Percentiles rank a stretch among this genome's conserved stretches.
phyloP scores from a whole-genome alignment of 2,329 filamentous ascomycete genomes.

The Clonostachys sp. region DNA sequence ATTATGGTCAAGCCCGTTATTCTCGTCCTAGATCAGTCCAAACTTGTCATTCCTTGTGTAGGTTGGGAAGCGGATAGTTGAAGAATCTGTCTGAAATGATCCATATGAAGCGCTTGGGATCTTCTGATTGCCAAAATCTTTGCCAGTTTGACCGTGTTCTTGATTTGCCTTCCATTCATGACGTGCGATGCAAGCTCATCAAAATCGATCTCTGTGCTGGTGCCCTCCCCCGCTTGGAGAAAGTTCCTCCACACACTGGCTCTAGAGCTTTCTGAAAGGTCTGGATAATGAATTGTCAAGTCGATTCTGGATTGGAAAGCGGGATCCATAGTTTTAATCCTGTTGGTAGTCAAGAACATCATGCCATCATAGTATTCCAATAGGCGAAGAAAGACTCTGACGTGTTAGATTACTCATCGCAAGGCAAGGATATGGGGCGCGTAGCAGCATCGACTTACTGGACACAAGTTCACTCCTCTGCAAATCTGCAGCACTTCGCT shows the following conservation, averaged over 20 bases:
- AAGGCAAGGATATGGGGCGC: too few relatives aligned
- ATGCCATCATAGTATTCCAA: conserved; percentile 47
- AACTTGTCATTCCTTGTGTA: too few relatives aligned
- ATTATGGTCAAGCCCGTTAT: too few relatives aligned
- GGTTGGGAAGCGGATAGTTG: too few relatives aligned
- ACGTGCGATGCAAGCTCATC: conserved; percentile 29
- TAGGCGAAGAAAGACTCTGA: conserved; percentile 41
- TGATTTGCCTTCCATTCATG: conserved; percentile 46
- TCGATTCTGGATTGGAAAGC: conserved; percentile 44
- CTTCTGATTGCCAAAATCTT: conserved; percentile 22
- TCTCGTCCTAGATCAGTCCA: too few relatives aligned
- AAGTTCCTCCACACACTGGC: conserved; percentile 33
- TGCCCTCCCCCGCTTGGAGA: conserved; percentile 14
- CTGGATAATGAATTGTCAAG: conserved; percentile 39
- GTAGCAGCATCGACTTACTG: not conserved
- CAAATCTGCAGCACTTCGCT: conserved; percentile 22
- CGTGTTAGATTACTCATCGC: too few relatives aligned
- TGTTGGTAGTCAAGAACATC: conserved; percentile 46
- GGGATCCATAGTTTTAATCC: conserved; percentile 38
- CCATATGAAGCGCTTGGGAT: conserved; percentile 16
- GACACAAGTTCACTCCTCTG: conserved; percentile 33
- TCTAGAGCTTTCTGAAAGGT: conserved; percentile 27
- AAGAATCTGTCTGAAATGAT: conserved; percentile 22
- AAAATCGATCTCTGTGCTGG: conserved; percentile 17
- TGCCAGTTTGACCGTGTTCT: conserved; percentile 37